phyloP scores from a whole-genome alignment of 495 filamentous ascomycete species.

The Penicillium bialowiezense region DNA sequence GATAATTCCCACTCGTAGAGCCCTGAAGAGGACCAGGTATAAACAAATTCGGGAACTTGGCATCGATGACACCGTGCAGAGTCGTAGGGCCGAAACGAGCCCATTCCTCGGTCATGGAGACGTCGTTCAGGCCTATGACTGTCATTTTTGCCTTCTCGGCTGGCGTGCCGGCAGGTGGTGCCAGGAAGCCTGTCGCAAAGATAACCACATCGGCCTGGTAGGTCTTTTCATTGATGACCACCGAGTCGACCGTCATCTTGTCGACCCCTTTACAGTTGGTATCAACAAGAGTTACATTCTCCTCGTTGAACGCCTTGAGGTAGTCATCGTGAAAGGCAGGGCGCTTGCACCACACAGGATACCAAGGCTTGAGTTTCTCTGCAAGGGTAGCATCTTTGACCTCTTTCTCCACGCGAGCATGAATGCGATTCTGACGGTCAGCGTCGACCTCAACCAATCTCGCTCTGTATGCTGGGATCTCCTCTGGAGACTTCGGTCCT shows the following conservation, averaged over 20 bases:
- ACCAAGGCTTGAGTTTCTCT: conserved; percentile 29
- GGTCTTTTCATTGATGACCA: conserved; percentile 30
- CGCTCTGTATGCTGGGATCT: too few species aligned
- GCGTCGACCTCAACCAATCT: too few species aligned
- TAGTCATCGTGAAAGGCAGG: conserved; percentile 30
- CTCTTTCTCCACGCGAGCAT: too few species aligned
- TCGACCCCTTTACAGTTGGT: conserved; percentile 21
- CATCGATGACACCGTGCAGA: conserved; percentile 44
- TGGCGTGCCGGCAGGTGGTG: conserved; percentile 11
- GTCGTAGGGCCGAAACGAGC: conserved; percentile 25
- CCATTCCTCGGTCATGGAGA: conserved; percentile 31
- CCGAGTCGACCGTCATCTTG: conserved; percentile 14
- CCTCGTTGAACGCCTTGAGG: conserved; percentile 28
- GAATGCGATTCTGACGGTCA: too few species aligned
- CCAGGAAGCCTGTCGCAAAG: conserved; percentile 25
- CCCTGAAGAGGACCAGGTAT: conserved; percentile 21
- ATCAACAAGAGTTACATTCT: conserved; percentile 28
- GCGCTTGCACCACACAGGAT: conserved; percentile 32
- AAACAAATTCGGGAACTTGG: conserved; percentile 55
- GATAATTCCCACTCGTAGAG: conserved; percentile 35
- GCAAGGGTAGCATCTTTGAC: conserved; percentile 18
- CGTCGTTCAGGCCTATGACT: conserved; percentile 40
- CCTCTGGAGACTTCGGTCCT: neutral
- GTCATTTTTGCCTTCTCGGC: conserved; percentile 38
- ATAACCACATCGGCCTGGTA: conserved; percentile 36